phyloP scores from a whole-genome alignment of 495 filamentous ascomycete genomes.

The Astrocystis sublimbata region DNA sequence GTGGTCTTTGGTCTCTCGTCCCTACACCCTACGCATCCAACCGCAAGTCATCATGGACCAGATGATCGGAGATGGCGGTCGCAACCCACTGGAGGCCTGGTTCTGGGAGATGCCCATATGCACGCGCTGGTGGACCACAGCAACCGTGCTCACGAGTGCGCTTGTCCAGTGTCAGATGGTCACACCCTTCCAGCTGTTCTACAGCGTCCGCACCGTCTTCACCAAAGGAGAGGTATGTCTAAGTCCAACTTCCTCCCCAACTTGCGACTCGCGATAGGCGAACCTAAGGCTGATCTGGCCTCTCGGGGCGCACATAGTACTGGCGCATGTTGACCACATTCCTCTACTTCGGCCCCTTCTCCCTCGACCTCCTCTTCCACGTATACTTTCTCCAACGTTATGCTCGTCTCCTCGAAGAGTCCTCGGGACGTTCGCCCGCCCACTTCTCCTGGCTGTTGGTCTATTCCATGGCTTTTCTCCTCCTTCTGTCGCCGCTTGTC shows the following conservation, averaged over 20 bases:
- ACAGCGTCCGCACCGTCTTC: slow-evolving; percentile 91
- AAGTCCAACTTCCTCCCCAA: slow-evolving; percentile 10
- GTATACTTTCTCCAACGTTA: slow-evolving; percentile 99
- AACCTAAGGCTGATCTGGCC: slow-evolving; percentile 19
- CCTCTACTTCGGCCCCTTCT: slow-evolving; percentile 93
- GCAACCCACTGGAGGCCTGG: slow-evolving; percentile 91
- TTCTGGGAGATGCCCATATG: slow-evolving; percentile 97
- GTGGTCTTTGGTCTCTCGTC: neutral
- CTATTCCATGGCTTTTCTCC: slow-evolving; percentile 75
- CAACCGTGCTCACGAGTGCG: slow-evolving; percentile 83
- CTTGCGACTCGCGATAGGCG: neutral
- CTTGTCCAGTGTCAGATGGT: slow-evolving; percentile 91
- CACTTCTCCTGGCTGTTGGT: slow-evolving; percentile 93
- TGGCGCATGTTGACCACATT: slow-evolving; percentile 96
- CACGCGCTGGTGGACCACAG: slow-evolving; percentile 94
- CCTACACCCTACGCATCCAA: neutral
- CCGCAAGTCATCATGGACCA: slow-evolving; percentile 60
- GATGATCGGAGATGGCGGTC: slow-evolving; percentile 61
- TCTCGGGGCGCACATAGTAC: slow-evolving; percentile 58
- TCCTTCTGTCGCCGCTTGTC: slow-evolving; percentile 77
- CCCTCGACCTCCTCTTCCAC: slow-evolving; percentile 94
- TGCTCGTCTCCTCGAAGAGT: slow-evolving; percentile 92
- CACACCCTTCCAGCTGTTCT: slow-evolving; percentile 92
- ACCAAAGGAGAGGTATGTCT: slow-evolving; percentile 73
- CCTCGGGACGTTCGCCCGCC: slow-evolving; percentile 82